Evolutionary conservation across 495 filamentous ascomycete genomes (phyloP), one percentile per base, ranked within the genome.

Genomic region (Saxispiralis lemnorum): DNA sequence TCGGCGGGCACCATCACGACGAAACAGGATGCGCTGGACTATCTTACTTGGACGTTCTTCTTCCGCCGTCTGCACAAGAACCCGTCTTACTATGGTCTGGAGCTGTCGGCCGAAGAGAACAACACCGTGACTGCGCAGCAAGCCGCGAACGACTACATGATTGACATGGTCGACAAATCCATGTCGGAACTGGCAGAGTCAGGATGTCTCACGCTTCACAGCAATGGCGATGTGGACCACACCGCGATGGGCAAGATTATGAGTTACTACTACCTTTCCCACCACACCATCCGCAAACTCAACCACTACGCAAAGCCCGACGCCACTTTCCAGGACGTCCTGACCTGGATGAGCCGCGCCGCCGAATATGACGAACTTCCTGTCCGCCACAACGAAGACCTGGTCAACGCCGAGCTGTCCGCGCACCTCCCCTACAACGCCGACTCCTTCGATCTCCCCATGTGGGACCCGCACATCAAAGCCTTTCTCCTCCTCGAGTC

Each of bases 401-500:
- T 99, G 31, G 87, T 99, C 67, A 99, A 99, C 57, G 78, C 75
- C 0, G 87, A 96, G 55, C 67, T 99, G 2, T 82, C 86, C 1
- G 76, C 75, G 32, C 81, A 83, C 48, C 66, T 96, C 0, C 81
- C 81, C 0, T 57, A 86, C 20, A 66, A 69, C 14, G 76, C 71
- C 1, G 72, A 81, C 15, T 61, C 66, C 7, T 79, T 93, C 56
- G 78, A 78, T 16, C 57, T 92, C 37, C 88, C 85, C 0, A 83
- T 96, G 78, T 95, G 89, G 87, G 89, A 99, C 62, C 89, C 89
- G 12, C 89, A 99, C 58, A 82, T 96, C 52, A 99, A 99, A 56
- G 80, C 92, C 0, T 96, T 93, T 63, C 64, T 99, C 30, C 68
- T 99, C 2, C 68, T 99, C 0, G 92, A 99, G 56, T 86, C 89